A percentile compares a stretch with the other conserved stretches of the same genome.
phyloP scores from a whole-genome alignment of 2,329 filamentous ascomycete species.

The Hymenotorrendiella dingleyae region DNA sequence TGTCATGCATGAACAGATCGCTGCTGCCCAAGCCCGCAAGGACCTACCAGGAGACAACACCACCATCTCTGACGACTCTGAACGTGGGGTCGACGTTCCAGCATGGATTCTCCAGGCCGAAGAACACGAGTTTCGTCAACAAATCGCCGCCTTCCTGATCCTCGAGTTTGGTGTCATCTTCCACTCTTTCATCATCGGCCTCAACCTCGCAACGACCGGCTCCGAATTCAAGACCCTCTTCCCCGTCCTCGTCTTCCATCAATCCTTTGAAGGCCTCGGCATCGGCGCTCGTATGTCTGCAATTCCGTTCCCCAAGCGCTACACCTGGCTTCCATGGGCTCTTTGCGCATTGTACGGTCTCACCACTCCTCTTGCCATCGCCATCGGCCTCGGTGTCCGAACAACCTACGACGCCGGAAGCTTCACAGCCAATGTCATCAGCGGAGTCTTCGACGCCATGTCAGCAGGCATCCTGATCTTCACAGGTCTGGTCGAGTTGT shows the following conservation, averaged over 20 bases:
- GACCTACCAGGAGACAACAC: constrained; percentile 4
- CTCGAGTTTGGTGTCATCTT: constrained; percentile 47
- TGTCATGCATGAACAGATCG: constrained; percentile 6
- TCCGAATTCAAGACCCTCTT: constrained; percentile 52
- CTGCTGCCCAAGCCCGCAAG: constrained; percentile 17
- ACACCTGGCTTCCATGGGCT: constrained; percentile 42
- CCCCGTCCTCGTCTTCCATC: constrained; percentile 57
- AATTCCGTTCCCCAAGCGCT: constrained; percentile 42
- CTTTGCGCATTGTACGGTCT: constrained; percentile 44
- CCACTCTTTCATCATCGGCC: constrained; percentile 58
- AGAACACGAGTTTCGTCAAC: constrained; percentile 34
- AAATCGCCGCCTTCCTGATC: constrained; percentile 41
- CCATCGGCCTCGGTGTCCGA: constrained; percentile 42
- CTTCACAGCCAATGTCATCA: constrained; percentile 38
- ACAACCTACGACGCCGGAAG: constrained; percentile 36
- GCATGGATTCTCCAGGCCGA: constrained; percentile 14
- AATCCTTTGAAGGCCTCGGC: constrained; percentile 57
- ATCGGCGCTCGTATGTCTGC: constrained; percentile 54
- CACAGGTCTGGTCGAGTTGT: constrained; percentile 43
- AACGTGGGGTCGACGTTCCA: constrained; percentile 2
- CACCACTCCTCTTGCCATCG: constrained; percentile 47
- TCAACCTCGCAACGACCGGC: constrained; percentile 54
- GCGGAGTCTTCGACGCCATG: constrained; percentile 40
- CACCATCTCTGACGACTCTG: too few relatives aligned
- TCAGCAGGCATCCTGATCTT: constrained; percentile 45